Percentiles rank a stretch among this genome's conserved stretches.
Evolutionary conservation across 352 stramenopile genomes (phyloP).

Genomic region (Aphanomyces astaci): DNA sequence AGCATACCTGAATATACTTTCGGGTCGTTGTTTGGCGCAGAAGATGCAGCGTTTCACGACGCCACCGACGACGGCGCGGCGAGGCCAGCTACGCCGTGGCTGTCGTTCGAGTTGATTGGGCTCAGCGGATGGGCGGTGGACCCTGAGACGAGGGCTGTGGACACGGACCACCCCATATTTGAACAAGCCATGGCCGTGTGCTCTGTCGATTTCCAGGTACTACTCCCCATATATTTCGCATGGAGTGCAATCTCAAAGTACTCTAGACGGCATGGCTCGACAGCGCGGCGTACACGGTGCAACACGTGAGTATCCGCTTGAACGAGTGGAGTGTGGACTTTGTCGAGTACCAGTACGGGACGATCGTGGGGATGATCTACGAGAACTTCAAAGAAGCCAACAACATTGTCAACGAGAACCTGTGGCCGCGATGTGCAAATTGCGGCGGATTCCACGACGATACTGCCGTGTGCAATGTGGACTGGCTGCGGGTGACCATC

Average conservation of each 20-base stretch:
- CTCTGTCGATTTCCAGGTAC: constrained; percentile 43
- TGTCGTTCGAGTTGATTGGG: constrained; percentile 82
- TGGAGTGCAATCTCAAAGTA: no score
- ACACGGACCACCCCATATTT: constrained; percentile 43
- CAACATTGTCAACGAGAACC: constrained; percentile 68
- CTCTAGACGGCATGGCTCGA: not conserved
- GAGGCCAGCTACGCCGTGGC: constrained; percentile 47
- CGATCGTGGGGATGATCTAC: constrained; percentile 71
- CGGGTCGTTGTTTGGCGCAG: constrained; percentile 62
- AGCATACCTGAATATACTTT: constrained; percentile 74
- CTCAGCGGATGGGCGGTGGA: constrained; percentile 37
- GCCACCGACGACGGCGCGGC: constrained; percentile 53
- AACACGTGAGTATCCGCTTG: constrained; percentile 53
- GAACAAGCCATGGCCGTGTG: constrained; percentile 73
- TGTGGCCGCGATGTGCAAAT: constrained; percentile 50
- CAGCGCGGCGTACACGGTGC: constrained; percentile 58
- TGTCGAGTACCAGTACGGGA: constrained; percentile 53
- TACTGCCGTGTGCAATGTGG: constrained; percentile 49
- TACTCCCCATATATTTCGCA: no score
- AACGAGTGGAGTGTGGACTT: constrained; percentile 73
- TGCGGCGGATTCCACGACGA: constrained; percentile 66
- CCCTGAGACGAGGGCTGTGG: not conserved
- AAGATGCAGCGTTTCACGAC: constrained; percentile 81
- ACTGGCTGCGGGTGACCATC: constrained; percentile 75
- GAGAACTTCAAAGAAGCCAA: constrained; percentile 83